Base-by-base conservation (phyloP, 768 basidiomycete genomes). In the Tricholoma sp. region DNA sequence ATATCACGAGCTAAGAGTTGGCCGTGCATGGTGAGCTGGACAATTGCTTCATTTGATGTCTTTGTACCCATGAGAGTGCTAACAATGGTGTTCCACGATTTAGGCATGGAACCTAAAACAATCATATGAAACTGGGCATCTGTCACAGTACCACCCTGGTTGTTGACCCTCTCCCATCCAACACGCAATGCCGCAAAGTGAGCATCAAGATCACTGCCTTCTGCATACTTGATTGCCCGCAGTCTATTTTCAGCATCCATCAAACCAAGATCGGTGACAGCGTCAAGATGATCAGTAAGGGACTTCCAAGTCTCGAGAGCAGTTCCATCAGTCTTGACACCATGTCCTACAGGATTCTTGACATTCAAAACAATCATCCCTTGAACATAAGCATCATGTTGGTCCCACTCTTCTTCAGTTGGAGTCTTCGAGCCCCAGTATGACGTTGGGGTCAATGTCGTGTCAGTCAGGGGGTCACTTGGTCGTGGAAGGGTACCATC, bases 1-100 rank as follows among this genome's bases (percentile, higher is more conserved):
- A 12, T 41, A 14, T 35, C n/a, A 6, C 37, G 16, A 3, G 24
- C 22, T 1, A 27, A 3, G 16, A 57, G 56, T 21, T 50, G 32
- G 35, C 49, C 50, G 27, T 57, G 56, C 16, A 37, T 50, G 7
- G 56, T 57, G 11, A 57, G 35, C 10, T 29, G 19, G 9, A 41
- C 51, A 43, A 57, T 51, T n/a, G 46, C 56, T 5, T 16, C 50
- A 2, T 14, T 41, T 32, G 56, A 57, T 4, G 6, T 57, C 12
- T 10, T 27, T 4, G 9, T 31, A 4, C n/a, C 14, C 18, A 57
- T 16, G 2, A 57, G 49, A 11, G 37, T 27, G n/a, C 37, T 37
- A 14, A 37, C 12, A 14, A 37, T 3, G 3, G 35, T 37, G 35
- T 37, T 37, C 35, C 35, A 37, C 3, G 35, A 37, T 10, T 37